phyloP scores from a whole-genome alignment of 1,284 basidiomycete species.

The Ganoderma lingzhi region DNA sequence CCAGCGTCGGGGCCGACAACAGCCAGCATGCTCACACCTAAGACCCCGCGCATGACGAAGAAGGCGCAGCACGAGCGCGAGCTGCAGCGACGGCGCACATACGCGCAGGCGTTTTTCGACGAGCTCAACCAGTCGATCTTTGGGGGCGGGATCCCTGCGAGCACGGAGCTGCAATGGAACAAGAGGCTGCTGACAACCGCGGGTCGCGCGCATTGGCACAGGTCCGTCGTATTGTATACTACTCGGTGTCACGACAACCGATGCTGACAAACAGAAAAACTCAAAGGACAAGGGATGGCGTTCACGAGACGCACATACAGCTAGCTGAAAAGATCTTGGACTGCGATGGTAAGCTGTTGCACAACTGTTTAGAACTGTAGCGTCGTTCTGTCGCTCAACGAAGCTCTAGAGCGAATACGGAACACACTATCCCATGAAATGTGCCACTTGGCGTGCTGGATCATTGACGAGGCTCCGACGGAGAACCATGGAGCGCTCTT shows the following conservation, averaged over 20 bases:
- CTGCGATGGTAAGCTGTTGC: conserved; percentile 59
- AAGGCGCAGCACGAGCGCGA: conserved; percentile 55
- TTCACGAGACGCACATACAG: conserved; percentile 69
- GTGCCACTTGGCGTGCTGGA: conserved; percentile 88
- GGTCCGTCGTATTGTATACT: conserved; percentile 51
- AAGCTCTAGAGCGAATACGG: conserved; percentile 68
- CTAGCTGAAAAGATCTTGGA: conserved; percentile 83
- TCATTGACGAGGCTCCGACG: conserved; percentile 70
- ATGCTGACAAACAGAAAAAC: neutral
- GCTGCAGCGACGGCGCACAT: conserved; percentile 54
- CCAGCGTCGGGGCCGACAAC: conserved; percentile 11
- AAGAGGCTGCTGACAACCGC: conserved; percentile 78
- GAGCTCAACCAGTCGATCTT: conserved; percentile 86
- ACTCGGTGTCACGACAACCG: neutral
- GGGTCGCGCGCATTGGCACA: conserved; percentile 77
- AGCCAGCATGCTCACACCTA: conserved; percentile 6
- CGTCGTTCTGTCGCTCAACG: too few relatives aligned
- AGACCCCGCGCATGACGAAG: conserved; percentile 47
- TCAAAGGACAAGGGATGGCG: conserved; percentile 57
- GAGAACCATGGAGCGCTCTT: conserved; percentile 77
- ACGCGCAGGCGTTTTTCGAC: conserved; percentile 76
- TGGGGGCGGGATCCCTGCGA: conserved; percentile 71
- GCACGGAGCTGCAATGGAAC: conserved; percentile 77
- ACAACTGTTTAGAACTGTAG: neutral
- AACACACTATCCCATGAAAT: conserved; percentile 88